Conservation (phyloP, 768 basidiomycete species). For the Royoungia palumana region DNA sequence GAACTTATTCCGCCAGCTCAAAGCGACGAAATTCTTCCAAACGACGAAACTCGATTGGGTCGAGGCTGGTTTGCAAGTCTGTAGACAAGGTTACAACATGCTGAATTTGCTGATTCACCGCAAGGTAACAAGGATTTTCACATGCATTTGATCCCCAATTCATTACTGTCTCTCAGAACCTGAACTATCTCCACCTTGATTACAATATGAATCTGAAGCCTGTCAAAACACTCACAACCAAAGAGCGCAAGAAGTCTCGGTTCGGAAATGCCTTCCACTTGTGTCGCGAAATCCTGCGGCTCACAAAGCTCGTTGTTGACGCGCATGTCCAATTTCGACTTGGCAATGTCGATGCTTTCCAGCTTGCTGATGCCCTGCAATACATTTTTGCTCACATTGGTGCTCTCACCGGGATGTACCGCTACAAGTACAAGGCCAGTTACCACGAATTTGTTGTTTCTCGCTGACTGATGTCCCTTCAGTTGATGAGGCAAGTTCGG, state of each 20-base stretch:
- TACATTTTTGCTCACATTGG: conserved; percentile 98
- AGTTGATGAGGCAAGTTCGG: conserved; percentile 98
- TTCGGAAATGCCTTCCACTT: conserved; percentile 99
- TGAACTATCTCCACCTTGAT: conserved; percentile 92
- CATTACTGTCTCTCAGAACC: conserved; percentile 47
- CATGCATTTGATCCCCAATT: not conserved
- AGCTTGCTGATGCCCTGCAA: conserved; percentile 96
- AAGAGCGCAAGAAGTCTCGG: conserved; percentile 99
- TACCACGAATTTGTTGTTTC: not conserved
- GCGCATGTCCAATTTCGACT: conserved; percentile 98
- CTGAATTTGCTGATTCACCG: conserved; percentile 97
- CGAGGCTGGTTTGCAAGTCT: conserved; percentile 97
- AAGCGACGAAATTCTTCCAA: conserved; percentile 99
- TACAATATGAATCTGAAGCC: conserved; percentile 99
- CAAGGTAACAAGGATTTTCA: conserved; percentile 52
- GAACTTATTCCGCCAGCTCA: conserved; percentile 91
- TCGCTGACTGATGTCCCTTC: conserved; percentile 8
- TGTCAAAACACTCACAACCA: conserved; percentile 95
- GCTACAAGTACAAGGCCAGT: conserved; percentile 96
- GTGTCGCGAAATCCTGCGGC: conserved; percentile 94
- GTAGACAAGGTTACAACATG: conserved; percentile 99
- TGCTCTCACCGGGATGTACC: conserved; percentile 98
- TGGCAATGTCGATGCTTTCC: conserved; percentile 98
- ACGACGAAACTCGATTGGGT: conserved; percentile 98
- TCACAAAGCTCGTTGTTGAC: conserved; percentile 98